These are phyloP conservation scores for Silene vulgaris DNA, from an alignment of 179 eudicot genomes.

Conservation along the genomic window DNA sequence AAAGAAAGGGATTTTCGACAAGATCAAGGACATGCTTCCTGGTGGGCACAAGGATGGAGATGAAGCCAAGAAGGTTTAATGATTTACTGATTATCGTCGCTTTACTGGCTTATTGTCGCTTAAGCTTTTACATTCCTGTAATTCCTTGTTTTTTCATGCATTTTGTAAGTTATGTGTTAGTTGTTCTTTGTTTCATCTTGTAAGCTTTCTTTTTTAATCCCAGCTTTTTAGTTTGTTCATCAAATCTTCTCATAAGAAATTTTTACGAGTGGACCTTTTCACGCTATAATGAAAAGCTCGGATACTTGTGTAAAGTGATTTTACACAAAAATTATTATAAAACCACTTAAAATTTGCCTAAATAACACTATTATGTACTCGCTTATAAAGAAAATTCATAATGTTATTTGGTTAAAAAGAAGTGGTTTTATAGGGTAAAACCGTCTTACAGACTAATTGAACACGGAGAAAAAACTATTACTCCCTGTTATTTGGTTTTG, in stretches of 20 bases:
- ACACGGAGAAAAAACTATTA: background rate
- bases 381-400: no score
- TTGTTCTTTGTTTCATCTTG: constrained; percentile 19
- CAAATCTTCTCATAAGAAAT: background rate
- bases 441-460: no score
- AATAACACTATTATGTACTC: no score
- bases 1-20: constrained; percentile 47
- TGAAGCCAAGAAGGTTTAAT: constrained; percentile 26
- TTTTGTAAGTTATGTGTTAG: constrained; percentile 3
- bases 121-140: constrained; percentile 18
- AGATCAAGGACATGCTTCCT: constrained; percentile 44
- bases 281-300: background rate
- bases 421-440: no score
- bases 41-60: constrained; percentile 35
- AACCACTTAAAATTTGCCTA: no score
- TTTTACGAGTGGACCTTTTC: background rate
- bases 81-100: background rate
- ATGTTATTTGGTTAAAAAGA: no score
- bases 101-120: constrained; percentile 1
- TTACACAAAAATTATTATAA: no score
- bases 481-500: background rate
- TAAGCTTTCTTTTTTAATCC: constrained; percentile 11
- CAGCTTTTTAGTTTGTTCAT: constrained; percentile 11
- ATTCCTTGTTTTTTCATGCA: constrained; percentile 1
- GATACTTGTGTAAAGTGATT: no score